Evolutionary conservation across 306 rosid genomes (phyloP).

Genomic region (Heteromeles arbutifolia): DNA sequence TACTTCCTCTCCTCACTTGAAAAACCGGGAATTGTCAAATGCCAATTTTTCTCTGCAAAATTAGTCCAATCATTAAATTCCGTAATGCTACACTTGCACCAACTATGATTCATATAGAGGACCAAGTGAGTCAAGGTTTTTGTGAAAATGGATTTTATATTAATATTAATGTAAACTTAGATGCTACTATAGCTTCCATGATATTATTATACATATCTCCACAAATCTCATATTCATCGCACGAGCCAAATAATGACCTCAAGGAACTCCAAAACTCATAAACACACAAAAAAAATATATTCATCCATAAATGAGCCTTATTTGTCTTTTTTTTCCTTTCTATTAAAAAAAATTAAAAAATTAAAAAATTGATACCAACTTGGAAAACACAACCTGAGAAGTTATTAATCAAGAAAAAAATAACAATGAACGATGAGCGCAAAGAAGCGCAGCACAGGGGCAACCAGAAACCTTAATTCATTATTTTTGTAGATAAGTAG

Average conservation of each 20-base stretch:
- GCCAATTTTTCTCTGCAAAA: conserved; percentile 83
- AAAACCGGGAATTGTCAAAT: conserved; percentile 77
- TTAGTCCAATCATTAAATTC: conserved; percentile 16
- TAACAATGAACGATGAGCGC: neutral
- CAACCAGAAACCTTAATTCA: neutral
- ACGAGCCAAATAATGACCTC: neutral
- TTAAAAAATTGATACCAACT: neutral
- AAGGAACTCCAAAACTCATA: neutral
- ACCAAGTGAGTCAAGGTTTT: neutral
- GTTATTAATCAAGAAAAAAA: neutral
- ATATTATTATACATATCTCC: neutral
- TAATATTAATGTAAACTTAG: neutral
- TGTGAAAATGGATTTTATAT: neutral
- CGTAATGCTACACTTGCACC: neutral
- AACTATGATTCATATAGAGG: neutral
- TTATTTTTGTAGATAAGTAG: neutral
- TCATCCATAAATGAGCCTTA: neutral
- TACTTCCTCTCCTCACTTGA: conserved; percentile 75
- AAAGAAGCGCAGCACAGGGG: neutral
- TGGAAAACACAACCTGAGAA: neutral
- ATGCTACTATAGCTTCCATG: neutral
- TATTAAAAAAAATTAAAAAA: neutral
- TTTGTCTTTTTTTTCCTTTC: neutral
- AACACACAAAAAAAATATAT: neutral
- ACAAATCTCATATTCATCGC: neutral